These are phyloP conservation scores for Fraxinus cuspidata DNA, from an alignment of 257 asterid genomes.

Conservation along the genomic window DNA sequence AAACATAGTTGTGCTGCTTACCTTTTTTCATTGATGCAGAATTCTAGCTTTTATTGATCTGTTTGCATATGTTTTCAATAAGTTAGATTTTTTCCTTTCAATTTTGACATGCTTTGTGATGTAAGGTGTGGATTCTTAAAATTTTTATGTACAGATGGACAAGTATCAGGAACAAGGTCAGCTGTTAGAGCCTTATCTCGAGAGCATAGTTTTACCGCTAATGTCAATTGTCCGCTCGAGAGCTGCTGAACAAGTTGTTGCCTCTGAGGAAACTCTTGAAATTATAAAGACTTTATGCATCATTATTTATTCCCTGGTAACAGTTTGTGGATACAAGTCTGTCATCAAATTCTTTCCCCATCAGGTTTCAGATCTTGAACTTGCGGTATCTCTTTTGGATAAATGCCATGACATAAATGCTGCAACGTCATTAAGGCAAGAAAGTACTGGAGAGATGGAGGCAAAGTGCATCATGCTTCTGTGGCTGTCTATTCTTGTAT, in stretches of 20 bases:
- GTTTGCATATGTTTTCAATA: slow-evolving; percentile 14
- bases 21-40: neutral
- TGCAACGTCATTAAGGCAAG: slow-evolving; percentile 80
- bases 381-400: slow-evolving; percentile 85
- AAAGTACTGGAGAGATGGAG: slow-evolving; percentile 99
- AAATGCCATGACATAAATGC: slow-evolving; percentile 63
- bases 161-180: slow-evolving; percentile 98
- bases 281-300: slow-evolving; percentile 77
- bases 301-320: slow-evolving; percentile 81
- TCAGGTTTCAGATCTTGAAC: slow-evolving; percentile 94
- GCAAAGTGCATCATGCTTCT: slow-evolving; percentile 78
- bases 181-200: slow-evolving; percentile 90
- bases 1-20: slow-evolving; percentile 12
- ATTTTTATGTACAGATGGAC: slow-evolving; percentile 69
- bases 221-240: slow-evolving; percentile 81
- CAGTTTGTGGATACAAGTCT: slow-evolving; percentile 94
- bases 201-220: slow-evolving; percentile 79
- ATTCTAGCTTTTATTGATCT: slow-evolving; percentile 16
- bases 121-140: slow-evolving; percentile 24
- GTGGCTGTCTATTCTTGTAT: slow-evolving; percentile 90
- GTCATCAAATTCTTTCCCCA: slow-evolving; percentile 95
- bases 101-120: neutral
- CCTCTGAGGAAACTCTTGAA: slow-evolving; percentile 61
- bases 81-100: slow-evolving; percentile 7
- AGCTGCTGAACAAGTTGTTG: slow-evolving; percentile 63